phyloP scores from a whole-genome alignment of 805 yeast genomes.

The Wickerhamomyces kurtzmanii region DNA sequence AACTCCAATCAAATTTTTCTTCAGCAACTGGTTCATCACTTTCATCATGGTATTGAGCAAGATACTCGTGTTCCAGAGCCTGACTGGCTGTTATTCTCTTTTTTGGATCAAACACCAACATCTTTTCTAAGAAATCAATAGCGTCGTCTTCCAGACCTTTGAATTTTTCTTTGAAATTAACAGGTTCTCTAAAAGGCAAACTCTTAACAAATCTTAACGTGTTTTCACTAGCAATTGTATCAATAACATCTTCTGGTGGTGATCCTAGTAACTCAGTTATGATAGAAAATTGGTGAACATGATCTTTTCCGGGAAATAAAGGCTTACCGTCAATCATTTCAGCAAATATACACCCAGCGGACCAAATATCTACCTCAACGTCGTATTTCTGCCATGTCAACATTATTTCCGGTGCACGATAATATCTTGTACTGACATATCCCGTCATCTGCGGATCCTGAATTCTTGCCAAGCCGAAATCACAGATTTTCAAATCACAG shows the following conservation, averaged over 20 bases:
- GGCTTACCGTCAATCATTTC: slow-evolving; percentile 98
- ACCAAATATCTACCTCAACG: slow-evolving; percentile 95
- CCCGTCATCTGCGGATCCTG: slow-evolving; percentile 99
- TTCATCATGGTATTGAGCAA: slow-evolving; percentile 95
- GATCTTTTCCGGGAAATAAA: slow-evolving; percentile 95
- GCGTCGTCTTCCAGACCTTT: slow-evolving; percentile 76
- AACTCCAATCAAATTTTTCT: slow-evolving; percentile 94
- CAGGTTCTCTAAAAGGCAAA: slow-evolving; percentile 87
- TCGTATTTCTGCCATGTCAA: slow-evolving; percentile 97
- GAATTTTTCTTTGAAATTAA: slow-evolving; percentile 77
- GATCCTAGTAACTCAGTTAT: slow-evolving; percentile 94
- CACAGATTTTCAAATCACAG: slow-evolving; percentile 87
- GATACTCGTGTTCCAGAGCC: slow-evolving; percentile 82
- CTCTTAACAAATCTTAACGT: slow-evolving; percentile 91
- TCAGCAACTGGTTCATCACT: slow-evolving; percentile 94
- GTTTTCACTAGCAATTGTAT: slow-evolving; percentile 92
- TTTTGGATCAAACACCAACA: slow-evolving; percentile 93
- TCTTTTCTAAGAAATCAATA: slow-evolving; percentile 74
- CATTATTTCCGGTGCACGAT: slow-evolving; percentile 98
- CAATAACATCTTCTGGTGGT: slow-evolving; percentile 93
- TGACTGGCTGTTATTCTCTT: slow-evolving; percentile 90
- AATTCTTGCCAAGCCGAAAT: slow-evolving; percentile 90
- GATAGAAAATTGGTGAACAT: slow-evolving; percentile 94
- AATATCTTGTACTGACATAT: slow-evolving; percentile 90
- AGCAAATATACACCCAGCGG: slow-evolving; percentile 94